These are phyloP conservation scores for Thermothelomyces thermophilus DNA, from an alignment of 2,329 filamentous ascomycete genomes.

Conservation along the genomic window DNA sequence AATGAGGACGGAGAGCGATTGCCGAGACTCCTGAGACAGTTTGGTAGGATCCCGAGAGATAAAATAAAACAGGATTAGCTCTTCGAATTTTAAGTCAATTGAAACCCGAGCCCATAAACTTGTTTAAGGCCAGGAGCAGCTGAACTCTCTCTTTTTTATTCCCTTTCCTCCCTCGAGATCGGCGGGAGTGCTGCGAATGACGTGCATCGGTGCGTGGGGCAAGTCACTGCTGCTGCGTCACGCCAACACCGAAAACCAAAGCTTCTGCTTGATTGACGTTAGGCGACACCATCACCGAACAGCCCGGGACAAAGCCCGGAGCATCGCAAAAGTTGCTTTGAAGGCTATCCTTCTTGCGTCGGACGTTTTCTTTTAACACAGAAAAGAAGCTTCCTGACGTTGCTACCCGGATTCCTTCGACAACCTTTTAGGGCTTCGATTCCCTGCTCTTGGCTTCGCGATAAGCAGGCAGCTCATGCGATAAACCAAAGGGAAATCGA, in stretches of 20 bases:
- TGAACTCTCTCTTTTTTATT: too few species aligned
- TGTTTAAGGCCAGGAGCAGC: neutral
- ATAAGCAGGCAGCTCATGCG: neutral
- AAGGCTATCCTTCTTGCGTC: neutral
- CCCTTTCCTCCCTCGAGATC: neutral
- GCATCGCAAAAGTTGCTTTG: too few species aligned
- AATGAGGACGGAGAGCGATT: too few species aligned
- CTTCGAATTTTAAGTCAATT: too few species aligned
- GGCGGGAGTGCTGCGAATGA: slow-evolving; percentile 12
- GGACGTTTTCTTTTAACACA: neutral
- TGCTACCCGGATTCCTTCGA: neutral
- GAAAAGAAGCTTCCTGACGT: neutral
- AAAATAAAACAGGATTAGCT: too few species aligned
- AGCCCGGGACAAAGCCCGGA: too few species aligned
- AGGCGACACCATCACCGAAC: neutral
- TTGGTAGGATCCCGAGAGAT: too few species aligned
- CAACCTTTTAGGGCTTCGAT: neutral
- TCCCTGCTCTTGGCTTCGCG: neutral
- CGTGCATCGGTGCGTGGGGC: slow-evolving; percentile 17
- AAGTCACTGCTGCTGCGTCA: slow-evolving; percentile 10
- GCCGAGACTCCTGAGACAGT: too few species aligned
- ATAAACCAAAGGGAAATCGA: too few species aligned
- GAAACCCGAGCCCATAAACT: too few species aligned
- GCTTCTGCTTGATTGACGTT: neutral
- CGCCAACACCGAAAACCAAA: slow-evolving; percentile 12